Evolutionary conservation across 257 asterid genomes (phyloP).

Genomic region (Sherardia arvensis): DNA sequence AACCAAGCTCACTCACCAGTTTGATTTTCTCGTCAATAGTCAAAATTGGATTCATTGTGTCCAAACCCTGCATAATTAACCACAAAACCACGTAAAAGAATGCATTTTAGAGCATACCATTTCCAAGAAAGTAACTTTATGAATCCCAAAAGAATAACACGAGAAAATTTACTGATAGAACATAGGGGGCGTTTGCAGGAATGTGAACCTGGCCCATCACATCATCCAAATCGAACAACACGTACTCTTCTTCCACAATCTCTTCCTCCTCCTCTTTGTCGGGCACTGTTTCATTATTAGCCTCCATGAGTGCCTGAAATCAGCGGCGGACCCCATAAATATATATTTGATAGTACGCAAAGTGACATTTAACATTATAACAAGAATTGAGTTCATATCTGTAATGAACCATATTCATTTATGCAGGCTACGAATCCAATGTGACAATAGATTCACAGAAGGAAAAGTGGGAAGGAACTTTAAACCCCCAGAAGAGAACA

Average conservation of each 20-base stretch:
- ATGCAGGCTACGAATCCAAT: no score
- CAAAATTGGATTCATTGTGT: constrained; percentile 73
- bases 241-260: constrained; percentile 48
- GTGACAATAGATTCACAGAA: no score
- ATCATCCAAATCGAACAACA: constrained; percentile 54
- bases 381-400: no score
- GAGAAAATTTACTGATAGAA: constrained; percentile 42
- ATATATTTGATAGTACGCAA: neutral
- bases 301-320: constrained; percentile 9
- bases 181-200: constrained; percentile 65
- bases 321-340: neutral
- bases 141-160: neutral
- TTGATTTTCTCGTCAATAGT: constrained; percentile 64
- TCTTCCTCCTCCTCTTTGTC: constrained; percentile 18
- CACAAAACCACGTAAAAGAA: neutral
- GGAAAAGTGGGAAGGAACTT: no score
- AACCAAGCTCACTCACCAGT: constrained; percentile 45
- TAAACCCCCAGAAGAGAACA: no score
- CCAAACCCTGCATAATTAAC: constrained; percentile 59
- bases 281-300: neutral
- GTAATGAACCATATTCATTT: no score
- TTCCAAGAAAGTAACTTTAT: neutral
- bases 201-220: constrained; percentile 35
- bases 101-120: neutral
- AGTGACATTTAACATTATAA: no score